Conservation (phyloP, 805 yeast genomes). For the Myxozyma lipomycoides region DNA sequence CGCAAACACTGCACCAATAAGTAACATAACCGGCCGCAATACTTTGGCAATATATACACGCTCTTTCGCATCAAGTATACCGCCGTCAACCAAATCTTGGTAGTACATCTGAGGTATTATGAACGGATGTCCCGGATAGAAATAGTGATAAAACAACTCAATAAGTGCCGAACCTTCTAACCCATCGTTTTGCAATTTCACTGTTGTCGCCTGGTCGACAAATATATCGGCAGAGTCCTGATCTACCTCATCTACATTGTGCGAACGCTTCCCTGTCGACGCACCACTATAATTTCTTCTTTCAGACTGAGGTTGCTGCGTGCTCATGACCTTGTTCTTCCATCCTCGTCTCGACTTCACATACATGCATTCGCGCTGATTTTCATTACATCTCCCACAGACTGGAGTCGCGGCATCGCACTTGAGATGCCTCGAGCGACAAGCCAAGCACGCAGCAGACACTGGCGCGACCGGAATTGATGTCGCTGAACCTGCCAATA, state of each 20-base stretch:
- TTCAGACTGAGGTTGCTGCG: not conserved
- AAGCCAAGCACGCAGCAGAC: constrained; percentile 18
- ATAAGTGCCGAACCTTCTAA: constrained; percentile 5
- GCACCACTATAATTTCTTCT: not conserved
- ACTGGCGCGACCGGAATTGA: constrained; percentile 15
- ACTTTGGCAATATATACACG: not conserved
- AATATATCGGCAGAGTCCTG: not conserved
- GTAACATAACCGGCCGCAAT: constrained; percentile 14
- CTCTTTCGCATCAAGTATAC: constrained; percentile 4
- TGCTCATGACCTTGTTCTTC: constrained; percentile 2
- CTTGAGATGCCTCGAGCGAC: constrained; percentile 26
- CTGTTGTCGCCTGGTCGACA: not conserved
- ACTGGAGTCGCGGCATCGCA: constrained; percentile 20
- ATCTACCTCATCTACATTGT: not conserved
- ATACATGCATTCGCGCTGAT: constrained; percentile 20
- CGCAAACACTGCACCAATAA: constrained; percentile 11
- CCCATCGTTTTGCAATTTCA: not conserved
- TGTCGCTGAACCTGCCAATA: not conserved
- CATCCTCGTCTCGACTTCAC: constrained; percentile 25
- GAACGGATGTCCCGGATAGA: constrained; percentile 18
- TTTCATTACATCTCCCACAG: constrained; percentile 15
- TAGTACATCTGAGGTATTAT: constrained; percentile 13
- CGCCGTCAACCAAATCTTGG: constrained; percentile 1
- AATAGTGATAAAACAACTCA: constrained; percentile 12
- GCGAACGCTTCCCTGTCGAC: not conserved